phyloP scores from a whole-genome alignment of 2,329 filamentous ascomycete genomes.

The Sporothrix brunneoviolacea region DNA sequence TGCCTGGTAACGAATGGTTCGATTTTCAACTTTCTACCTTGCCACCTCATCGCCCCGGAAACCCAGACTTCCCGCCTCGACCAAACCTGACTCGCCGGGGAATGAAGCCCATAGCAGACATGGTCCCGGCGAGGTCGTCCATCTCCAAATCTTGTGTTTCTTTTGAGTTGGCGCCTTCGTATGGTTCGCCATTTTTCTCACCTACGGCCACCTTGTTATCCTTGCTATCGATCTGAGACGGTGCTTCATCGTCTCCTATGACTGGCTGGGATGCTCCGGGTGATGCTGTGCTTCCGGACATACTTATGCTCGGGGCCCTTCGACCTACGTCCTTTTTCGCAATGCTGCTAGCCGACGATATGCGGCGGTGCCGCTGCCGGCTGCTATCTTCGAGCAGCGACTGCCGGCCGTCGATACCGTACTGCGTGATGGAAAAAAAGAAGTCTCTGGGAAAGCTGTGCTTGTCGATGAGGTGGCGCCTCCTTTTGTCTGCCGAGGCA shows the following conservation, averaged over 20 bases:
- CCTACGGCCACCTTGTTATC: not conserved
- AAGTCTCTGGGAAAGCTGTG: constrained; percentile 86
- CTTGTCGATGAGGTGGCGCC: constrained; percentile 87
- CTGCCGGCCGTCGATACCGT: constrained; percentile 78
- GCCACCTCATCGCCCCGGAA: constrained; percentile 43
- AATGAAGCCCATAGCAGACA: constrained; percentile 67
- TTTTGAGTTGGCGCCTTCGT: not conserved
- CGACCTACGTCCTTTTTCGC: constrained; percentile 23
- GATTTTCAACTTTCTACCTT: too few relatives aligned
- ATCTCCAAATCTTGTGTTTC: constrained; percentile 31
- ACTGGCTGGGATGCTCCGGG: not conserved
- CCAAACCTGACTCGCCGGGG: constrained; percentile 62
- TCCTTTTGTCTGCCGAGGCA: constrained; percentile 72
- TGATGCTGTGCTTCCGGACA: not conserved
- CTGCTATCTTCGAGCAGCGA: constrained; percentile 65
- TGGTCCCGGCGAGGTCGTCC: constrained; percentile 57
- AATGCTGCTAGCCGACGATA: constrained; percentile 37
- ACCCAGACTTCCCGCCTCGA: constrained; percentile 45
- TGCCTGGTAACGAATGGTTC: too few relatives aligned
- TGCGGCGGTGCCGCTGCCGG: constrained; percentile 33
- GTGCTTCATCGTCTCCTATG: not conserved
- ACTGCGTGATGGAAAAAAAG: constrained; percentile 79
- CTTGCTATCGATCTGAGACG: not conserved
- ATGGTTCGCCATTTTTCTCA: not conserved
- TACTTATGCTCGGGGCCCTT: constrained; percentile 1